Evolutionary conservation across 2,329 filamentous ascomycete genomes (phyloP), one percentile per base, ranked within the genome.

Genomic region (Arthrobotrys sinensis): DNA sequence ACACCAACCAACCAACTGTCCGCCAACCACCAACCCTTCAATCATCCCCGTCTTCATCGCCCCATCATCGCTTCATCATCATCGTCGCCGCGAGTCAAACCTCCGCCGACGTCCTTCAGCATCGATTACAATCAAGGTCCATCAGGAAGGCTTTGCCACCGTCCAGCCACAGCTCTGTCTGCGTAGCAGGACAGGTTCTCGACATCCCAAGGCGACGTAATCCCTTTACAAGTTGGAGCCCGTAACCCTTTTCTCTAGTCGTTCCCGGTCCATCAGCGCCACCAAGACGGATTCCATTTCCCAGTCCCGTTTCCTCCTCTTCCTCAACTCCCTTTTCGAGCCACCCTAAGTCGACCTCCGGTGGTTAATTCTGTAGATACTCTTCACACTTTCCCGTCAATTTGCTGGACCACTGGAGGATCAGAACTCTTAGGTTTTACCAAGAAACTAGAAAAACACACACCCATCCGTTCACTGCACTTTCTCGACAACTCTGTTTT

Each of bases 331-430:
- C 62, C 76, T 81, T 64, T 73, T 70, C 64, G 68, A 73, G 45
- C 64, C 79, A 68, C 80, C 75, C 79, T 81, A 80, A 72, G 63
- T 80, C 80, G 69, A 76, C 80, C 80, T 80, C 77, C 65, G 76
- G 75, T 72, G 66, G 66, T 71, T 78, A 67, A 40, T 67, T 34
- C 67, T 63, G 40, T 78, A 78, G 66, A 71, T 69, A 60, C 66
- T 43, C 12, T 57, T 63, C 46, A 36, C 24, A 53, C 24, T 68
- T 68, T 52, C 45, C 34, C 66, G 52, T 46, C 63, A 67, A 66
- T 68, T 53, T 64, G 45, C 62, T 55, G 66, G 62, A 78, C 75
- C 75, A 78, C 75, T 71, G 66, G 66, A 71, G 66, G 66, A 64
- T 67, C 67, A 50, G 50, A 60, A 62, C 66, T 63, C 57, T 70